Conservation (phyloP, 305 asterid species). For the Solanum hybrid region DNA sequence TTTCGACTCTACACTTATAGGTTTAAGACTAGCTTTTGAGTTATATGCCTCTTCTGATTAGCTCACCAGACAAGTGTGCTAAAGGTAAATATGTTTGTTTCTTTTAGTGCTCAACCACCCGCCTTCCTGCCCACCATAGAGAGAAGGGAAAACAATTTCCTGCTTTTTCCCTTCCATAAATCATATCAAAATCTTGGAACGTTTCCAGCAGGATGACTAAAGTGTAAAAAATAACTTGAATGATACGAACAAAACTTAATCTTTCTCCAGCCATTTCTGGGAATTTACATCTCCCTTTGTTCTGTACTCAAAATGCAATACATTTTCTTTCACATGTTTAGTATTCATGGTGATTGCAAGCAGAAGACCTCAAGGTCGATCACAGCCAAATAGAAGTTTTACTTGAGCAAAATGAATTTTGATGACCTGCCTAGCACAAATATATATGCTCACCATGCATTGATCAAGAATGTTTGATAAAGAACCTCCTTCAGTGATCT, state of each 20-base stretch:
- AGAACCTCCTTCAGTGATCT: conserved; percentile 81
- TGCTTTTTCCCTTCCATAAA: neutral
- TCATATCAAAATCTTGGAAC: neutral
- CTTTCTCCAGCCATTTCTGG: neutral
- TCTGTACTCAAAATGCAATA: neutral
- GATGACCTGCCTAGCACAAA: neutral
- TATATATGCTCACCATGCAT: conserved; percentile 64
- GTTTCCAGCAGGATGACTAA: neutral
- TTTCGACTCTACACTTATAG: neutral
- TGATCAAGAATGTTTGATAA: conserved; percentile 81
- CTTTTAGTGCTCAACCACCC: neutral
- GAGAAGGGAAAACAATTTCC: neutral
- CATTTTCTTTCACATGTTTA: neutral
- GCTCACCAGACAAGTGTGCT: neutral
- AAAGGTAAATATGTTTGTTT: neutral
- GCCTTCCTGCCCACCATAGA: neutral
- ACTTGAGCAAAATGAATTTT: neutral
- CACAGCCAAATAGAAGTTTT: neutral
- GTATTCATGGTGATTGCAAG: neutral
- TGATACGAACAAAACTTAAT: neutral
- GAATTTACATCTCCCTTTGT: neutral
- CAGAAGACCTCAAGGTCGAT: neutral
- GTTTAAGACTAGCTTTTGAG: neutral
- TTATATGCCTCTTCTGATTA: neutral
- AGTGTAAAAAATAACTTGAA: neutral